Percentiles rank a stretch among this genome's conserved stretches.
phyloP scores from a whole-genome alignment of 768 basidiomycete species.

The Auricularia heimuer region DNA sequence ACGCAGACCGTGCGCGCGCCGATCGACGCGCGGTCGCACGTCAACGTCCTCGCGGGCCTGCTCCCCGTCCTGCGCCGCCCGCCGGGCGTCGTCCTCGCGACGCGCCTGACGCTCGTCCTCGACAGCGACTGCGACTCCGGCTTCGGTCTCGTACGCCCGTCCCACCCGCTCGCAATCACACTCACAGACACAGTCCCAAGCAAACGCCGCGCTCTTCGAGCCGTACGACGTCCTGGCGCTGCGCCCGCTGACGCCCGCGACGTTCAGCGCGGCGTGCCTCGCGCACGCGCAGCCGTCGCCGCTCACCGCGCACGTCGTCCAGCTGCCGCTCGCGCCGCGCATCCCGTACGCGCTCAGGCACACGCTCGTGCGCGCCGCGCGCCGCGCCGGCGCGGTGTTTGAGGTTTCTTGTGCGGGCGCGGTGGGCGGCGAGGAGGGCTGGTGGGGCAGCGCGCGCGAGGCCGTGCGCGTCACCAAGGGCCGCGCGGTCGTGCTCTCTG shows the following conservation, averaged over 20 bases:
- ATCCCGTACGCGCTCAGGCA: slow-evolving; percentile 77
- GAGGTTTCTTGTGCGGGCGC: slow-evolving; percentile 74
- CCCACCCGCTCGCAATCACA: background rate
- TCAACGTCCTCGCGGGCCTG: slow-evolving; percentile 51
- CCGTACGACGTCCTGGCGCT: slow-evolving; percentile 73
- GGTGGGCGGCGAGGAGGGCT: slow-evolving; percentile 57
- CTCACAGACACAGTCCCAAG: slow-evolving; percentile 45
- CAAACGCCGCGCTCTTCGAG: slow-evolving; percentile 50
- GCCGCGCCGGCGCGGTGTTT: slow-evolving; percentile 75
- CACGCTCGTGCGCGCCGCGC: slow-evolving; percentile 69
- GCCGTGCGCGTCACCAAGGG: slow-evolving; percentile 73
- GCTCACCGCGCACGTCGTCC: slow-evolving; percentile 71
- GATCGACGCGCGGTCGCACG: slow-evolving; percentile 60
- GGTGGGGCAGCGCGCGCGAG: slow-evolving; percentile 77
- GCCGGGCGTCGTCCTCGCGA: slow-evolving; percentile 54
- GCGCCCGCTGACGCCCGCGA: slow-evolving; percentile 57
- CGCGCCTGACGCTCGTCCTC: slow-evolving; percentile 68
- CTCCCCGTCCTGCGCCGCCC: slow-evolving; percentile 52
- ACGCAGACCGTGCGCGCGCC: slow-evolving; percentile 63
- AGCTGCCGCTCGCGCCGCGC: slow-evolving; percentile 69
- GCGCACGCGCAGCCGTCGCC: slow-evolving; percentile 68
- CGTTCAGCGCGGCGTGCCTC: slow-evolving; percentile 72
- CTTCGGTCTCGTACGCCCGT: slow-evolving; percentile 55
- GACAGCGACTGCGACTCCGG: slow-evolving; percentile 83
- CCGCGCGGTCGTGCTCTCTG: slow-evolving; percentile 61